A percentile compares a stretch with the other conserved stretches of the same genome.
Conservation (phyloP, 345 rosid species). For the Dimocarpus longan region DNA sequence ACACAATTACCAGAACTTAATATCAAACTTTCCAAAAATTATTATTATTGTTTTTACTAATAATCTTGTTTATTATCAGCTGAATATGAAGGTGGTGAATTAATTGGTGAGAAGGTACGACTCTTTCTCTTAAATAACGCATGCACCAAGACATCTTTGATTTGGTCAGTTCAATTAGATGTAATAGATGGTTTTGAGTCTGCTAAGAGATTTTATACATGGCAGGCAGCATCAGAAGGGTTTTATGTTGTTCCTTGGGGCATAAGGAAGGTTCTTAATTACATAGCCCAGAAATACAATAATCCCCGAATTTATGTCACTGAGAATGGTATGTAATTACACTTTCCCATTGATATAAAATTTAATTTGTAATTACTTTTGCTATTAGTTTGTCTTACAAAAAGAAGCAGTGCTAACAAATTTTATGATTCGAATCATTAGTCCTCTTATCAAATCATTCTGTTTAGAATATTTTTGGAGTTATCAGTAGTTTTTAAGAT, state of each 20-base stretch:
- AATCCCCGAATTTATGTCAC: conserved; percentile 67
- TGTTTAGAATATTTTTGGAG: neutral
- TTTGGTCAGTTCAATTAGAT: neutral
- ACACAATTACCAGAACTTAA: conserved; percentile 13
- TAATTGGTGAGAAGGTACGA: conserved; percentile 76
- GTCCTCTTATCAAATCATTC: neutral
- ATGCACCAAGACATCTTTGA: neutral
- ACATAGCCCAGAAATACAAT: conserved; percentile 63
- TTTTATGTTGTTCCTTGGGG: conserved; percentile 94
- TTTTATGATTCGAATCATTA: neutral
- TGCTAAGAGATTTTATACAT: conserved; percentile 25
- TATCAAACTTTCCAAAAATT: neutral
- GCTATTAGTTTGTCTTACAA: neutral
- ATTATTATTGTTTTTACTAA: conserved; percentile 11
- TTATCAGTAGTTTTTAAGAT: neutral
- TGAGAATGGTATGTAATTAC: conserved; percentile 64
- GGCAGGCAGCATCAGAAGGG: conserved; percentile 95
- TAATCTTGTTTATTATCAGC: conserved; percentile 39
- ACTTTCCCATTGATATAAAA: neutral
- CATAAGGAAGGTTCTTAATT: conserved; percentile 67
- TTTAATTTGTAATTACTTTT: neutral
- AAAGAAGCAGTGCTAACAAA: neutral
- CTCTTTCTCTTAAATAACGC: neutral
- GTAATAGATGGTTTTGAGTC: neutral
- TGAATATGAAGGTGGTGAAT: conserved; percentile 75